phyloP scores from a whole-genome alignment of 1,139 yeast genomes.

The Kluyveromyces marxianus region DNA sequence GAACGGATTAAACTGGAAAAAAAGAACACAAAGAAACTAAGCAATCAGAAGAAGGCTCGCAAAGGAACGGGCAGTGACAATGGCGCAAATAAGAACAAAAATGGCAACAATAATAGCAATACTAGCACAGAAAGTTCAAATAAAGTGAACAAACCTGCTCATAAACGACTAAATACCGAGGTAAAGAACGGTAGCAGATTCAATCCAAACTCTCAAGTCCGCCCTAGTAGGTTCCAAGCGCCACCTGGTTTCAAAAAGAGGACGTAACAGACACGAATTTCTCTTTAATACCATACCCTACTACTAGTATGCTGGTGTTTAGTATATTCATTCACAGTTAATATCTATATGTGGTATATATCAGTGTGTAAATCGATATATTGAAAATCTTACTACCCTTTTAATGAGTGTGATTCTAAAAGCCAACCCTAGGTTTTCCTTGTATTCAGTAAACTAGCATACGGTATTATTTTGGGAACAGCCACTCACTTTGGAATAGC shows the following conservation, averaged over 20 bases:
- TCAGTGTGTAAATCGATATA: no score
- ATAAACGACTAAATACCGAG: neutral
- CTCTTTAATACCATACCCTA: neutral
- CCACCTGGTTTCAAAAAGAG: conserved; percentile 37
- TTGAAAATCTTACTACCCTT: no score
- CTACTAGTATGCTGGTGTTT: no score
- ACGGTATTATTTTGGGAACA: no score
- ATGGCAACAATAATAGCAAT: conserved; percentile 14
- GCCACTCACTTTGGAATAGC: no score
- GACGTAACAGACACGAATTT: conserved; percentile 7
- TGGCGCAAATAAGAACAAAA: conserved; percentile 9
- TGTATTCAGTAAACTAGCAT: no score
- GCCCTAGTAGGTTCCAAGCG: conserved; percentile 34
- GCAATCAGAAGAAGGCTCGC: conserved; percentile 19
- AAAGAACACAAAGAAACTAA: conserved; percentile 20
- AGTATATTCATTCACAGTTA: no score
- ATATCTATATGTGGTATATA: no score
- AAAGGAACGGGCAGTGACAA: conserved; percentile 7
- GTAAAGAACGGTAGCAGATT: conserved; percentile 11
- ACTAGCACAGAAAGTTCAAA: conserved; percentile 8
- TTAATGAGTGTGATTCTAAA: no score
- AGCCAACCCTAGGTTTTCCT: no score
- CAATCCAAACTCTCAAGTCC: conserved; percentile 19
- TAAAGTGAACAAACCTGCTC: conserved; percentile 1
- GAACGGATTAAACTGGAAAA: conserved; percentile 27